Conservation (phyloP, 441 rosid genomes). For the Biscutella laevigata region DNA sequence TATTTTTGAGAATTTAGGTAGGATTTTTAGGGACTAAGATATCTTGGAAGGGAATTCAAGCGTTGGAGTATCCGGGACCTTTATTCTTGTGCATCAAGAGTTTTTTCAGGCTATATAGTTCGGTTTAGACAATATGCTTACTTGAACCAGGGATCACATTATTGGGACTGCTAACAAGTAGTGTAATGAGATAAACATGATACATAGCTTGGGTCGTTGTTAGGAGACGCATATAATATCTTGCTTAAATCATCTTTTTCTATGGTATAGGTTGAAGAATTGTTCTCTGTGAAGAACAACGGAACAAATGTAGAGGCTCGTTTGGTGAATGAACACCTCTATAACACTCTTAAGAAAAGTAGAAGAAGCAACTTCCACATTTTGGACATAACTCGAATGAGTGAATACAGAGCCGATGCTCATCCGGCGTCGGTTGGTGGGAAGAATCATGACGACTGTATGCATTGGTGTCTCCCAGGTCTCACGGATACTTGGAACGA, state of each 20-base stretch:
- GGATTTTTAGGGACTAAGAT: too few relatives aligned
- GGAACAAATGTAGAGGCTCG: constrained; percentile 75
- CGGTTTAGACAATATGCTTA: background rate
- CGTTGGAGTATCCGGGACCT: background rate
- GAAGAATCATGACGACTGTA: constrained; percentile 84
- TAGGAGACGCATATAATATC: background rate
- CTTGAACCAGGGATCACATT: background rate
- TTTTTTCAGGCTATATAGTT: too few relatives aligned
- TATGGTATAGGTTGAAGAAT: constrained; percentile 55
- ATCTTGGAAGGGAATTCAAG: background rate
- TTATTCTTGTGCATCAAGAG: too few relatives aligned
- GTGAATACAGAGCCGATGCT: constrained; percentile 87
- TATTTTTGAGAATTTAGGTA: too few relatives aligned
- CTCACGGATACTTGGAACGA: constrained; percentile 82
- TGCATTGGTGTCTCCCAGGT: constrained; percentile 98
- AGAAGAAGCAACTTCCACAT: constrained; percentile 47
- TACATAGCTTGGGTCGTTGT: background rate
- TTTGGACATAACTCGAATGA: constrained; percentile 63
- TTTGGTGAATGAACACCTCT: constrained; percentile 56
- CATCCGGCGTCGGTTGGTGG: constrained; percentile 80
- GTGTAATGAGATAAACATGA: background rate
- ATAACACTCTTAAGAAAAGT: constrained; percentile 34
- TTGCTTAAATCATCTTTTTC: background rate
- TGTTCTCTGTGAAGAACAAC: constrained; percentile 53
- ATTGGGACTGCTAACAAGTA: background rate